phyloP scores from a whole-genome alignment of 192 early-diverging fungal genomes.

The Coemansia umbellata region DNA sequence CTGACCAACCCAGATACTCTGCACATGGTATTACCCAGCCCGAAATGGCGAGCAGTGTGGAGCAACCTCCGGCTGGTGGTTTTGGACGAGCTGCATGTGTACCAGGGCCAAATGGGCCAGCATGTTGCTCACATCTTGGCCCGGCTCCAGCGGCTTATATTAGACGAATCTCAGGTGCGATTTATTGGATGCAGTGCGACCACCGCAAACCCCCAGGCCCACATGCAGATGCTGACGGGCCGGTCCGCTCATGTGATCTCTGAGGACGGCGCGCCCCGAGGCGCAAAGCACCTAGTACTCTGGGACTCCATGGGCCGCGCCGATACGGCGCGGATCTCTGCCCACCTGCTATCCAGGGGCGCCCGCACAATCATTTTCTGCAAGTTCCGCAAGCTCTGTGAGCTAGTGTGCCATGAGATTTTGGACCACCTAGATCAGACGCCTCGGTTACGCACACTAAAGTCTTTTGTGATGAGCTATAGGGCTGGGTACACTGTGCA shows the following conservation, averaged over 20 bases:
- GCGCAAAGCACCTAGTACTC: conserved; percentile 6
- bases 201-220: conserved; percentile 53
- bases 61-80: conserved; percentile 57
- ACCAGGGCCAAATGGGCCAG: conserved; percentile 63
- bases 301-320: conserved; percentile 5
- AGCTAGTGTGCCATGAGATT: conserved; percentile 39
- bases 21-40: conserved; percentile 62
- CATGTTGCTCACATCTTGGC: conserved; percentile 64
- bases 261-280: conserved; percentile 26
- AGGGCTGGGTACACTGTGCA: conserved; percentile 66
- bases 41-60: conserved; percentile 59
- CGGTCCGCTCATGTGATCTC: neutral
- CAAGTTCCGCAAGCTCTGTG: conserved; percentile 51
- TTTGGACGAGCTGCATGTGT: conserved; percentile 75
- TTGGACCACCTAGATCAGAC: conserved; percentile 1
- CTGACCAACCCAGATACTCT: conserved; percentile 85
- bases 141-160: conserved; percentile 58
- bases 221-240: conserved; percentile 14
- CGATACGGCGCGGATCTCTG: conserved; percentile 32
- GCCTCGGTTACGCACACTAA: neutral
- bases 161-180: conserved; percentile 3
- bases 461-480: conserved; percentile 57
- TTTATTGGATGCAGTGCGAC: conserved; percentile 77
- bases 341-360: conserved; percentile 24
- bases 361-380: conserved; percentile 56